Conservation (phyloP, 1,284 basidiomycete species). For the Ustilago lituana region DNA sequence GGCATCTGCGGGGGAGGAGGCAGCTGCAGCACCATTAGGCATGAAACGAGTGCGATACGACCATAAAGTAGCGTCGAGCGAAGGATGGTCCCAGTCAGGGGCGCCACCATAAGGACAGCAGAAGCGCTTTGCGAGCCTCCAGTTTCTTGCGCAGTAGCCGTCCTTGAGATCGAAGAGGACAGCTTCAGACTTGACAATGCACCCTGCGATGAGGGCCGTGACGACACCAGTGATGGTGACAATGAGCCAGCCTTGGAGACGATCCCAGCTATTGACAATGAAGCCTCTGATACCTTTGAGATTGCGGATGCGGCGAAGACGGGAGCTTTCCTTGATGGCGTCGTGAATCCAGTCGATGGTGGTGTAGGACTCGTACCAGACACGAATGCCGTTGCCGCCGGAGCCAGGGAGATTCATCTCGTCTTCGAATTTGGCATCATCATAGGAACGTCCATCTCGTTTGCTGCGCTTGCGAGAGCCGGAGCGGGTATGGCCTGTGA, state of each 20-base stretch:
- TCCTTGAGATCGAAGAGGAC: constrained; percentile 94
- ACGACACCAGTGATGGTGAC: constrained; percentile 75
- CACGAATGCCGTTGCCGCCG: constrained; percentile 52
- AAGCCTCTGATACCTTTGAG: constrained; percentile 73
- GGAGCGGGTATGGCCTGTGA: constrained; percentile 14
- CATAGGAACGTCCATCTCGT: constrained; percentile 31
- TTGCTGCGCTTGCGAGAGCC: constrained; percentile 21
- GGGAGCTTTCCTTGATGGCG: constrained; percentile 67
- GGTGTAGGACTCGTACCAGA: constrained; percentile 62
- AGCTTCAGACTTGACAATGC: constrained; percentile 86
- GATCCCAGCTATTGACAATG: constrained; percentile 79
- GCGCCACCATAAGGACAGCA: constrained; percentile 73
- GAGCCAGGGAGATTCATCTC: constrained; percentile 41
- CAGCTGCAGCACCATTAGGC: constrained; percentile 1
- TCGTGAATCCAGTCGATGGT: constrained; percentile 69
- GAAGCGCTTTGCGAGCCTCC: constrained; percentile 81
- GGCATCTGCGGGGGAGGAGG: constrained; percentile 18
- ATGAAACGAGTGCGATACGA: constrained; percentile 38
- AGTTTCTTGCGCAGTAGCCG: constrained; percentile 79
- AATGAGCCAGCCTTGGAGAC: constrained; percentile 82
- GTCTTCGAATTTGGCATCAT: constrained; percentile 46
- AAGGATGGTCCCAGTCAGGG: constrained; percentile 47
- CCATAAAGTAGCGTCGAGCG: constrained; percentile 17
- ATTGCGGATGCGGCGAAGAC: constrained; percentile 62
- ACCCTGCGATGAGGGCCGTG: constrained; percentile 75